These are phyloP conservation scores for Rhododendron kiyosumense DNA, from an alignment of 148 eudicot species.

Conservation along the genomic window DNA sequence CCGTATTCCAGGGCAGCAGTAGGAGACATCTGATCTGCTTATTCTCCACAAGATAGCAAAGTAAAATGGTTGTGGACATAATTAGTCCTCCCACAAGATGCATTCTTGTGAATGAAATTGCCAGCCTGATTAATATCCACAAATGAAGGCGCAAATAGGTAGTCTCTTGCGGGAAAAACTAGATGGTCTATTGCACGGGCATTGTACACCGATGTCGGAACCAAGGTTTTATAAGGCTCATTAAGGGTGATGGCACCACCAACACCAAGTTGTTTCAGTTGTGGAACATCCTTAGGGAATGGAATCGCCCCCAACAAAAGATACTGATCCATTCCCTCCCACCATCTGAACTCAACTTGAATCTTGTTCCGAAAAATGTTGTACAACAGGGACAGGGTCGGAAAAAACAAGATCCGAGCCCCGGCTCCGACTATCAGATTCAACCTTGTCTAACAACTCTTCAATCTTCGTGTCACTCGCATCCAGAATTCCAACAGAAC, in stretches of 20 bases:
- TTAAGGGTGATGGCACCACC: conserved; percentile 76
- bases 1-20: conserved; percentile 52
- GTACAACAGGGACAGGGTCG: conserved; percentile 65
- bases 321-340: conserved; percentile 78
- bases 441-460: conserved; percentile 19
- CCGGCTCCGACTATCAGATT: conserved; percentile 53
- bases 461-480: conserved; percentile 32
- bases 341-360: conserved; percentile 78
- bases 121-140: conserved; percentile 20
- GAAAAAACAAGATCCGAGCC: conserved; percentile 68
- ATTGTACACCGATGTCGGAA: conserved; percentile 49
- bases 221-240: conserved; percentile 72
- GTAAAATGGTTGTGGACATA: conserved; percentile 86
- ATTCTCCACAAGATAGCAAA: conserved; percentile 64
- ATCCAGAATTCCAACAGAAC: conserved; percentile 17
- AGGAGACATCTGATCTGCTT: conserved; percentile 55
- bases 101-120: conserved; percentile 21
- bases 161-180: conserved; percentile 72
- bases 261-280: conserved; percentile 66
- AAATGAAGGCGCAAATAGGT: conserved; percentile 65
- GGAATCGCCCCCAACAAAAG: conserved; percentile 72
- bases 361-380: conserved; percentile 61
- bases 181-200: conserved; percentile 69
- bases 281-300: conserved; percentile 57
- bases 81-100: conserved; percentile 54